Percentiles rank a stretch among this genome's conserved stretches.
Conservation (phyloP, 805 yeast genomes). For the Lipomyces japonicus region DNA sequence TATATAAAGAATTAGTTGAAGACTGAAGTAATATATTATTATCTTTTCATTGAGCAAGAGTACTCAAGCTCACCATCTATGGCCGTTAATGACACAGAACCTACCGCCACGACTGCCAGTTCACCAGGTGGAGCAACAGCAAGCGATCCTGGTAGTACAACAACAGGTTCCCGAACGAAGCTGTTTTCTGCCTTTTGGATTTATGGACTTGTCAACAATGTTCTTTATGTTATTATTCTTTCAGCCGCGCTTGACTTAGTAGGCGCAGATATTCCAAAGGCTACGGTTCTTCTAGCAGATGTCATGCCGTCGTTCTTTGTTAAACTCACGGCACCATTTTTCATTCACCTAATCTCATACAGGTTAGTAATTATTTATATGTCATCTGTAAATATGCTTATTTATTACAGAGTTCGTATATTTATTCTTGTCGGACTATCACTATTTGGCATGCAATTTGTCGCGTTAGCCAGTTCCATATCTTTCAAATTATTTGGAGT, state of each 20-base stretch:
- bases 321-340: constrained; percentile 75
- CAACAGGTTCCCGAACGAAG: neutral
- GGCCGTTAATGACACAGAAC: too few relatives aligned
- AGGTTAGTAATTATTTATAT: constrained; percentile 7
- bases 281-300: constrained; percentile 78
- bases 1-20: too few relatives aligned
- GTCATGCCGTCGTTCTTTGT: constrained; percentile 75
- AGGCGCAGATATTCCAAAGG: constrained; percentile 78
- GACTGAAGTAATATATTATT: too few relatives aligned
- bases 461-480: constrained; percentile 47
- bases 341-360: constrained; percentile 64
- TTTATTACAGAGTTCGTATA: constrained; percentile 43
- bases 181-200: constrained; percentile 27
- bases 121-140: neutral
- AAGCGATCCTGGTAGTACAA: neutral
- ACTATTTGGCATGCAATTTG: constrained; percentile 66
- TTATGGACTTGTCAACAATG: constrained; percentile 84
- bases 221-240: constrained; percentile 83
- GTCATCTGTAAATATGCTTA: neutral
- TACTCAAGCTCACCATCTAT: too few relatives aligned
- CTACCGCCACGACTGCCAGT: too few relatives aligned
- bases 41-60: too few relatives aligned
- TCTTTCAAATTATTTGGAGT: constrained; percentile 59
- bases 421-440: constrained; percentile 55
- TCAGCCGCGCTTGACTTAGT: constrained; percentile 92